phyloP scores from a whole-genome alignment of 1,284 basidiomycete species.

The Fistulina hepatica region DNA sequence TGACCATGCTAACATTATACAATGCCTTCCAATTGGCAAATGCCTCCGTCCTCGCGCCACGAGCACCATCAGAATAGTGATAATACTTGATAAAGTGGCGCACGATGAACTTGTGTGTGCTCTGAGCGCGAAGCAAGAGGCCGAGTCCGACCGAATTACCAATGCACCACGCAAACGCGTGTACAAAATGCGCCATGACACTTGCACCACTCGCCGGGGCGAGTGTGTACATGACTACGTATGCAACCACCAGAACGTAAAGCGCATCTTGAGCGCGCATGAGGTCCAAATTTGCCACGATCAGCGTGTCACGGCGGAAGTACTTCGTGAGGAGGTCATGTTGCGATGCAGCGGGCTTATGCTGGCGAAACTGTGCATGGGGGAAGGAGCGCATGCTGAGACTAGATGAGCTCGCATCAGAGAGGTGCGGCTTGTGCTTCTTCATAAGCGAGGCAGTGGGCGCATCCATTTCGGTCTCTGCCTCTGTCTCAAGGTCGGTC shows the following conservation, averaged over 20 bases:
- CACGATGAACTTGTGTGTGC: constrained; percentile 81
- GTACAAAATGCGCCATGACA: constrained; percentile 63
- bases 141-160: constrained; percentile 90
- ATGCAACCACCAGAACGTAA: constrained; percentile 31
- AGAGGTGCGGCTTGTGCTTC: constrained; percentile 21
- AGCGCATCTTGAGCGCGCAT: constrained; percentile 34
- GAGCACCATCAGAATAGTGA: constrained; percentile 59
- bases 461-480: constrained; percentile 40
- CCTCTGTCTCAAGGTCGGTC: constrained; percentile 57
- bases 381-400: constrained; percentile 8
- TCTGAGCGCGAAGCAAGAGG: constrained; percentile 73
- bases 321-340: constrained; percentile 88
- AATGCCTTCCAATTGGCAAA: constrained; percentile 92
- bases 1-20: constrained; percentile 88
- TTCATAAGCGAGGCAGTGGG: constrained; percentile 18
- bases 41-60: constrained; percentile 77
- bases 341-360: constrained; percentile 41
- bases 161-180: constrained; percentile 79
- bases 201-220: constrained; percentile 26
- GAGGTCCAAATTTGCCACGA: constrained; percentile 76
- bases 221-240: constrained; percentile 28
- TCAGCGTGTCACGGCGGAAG: constrained; percentile 81
- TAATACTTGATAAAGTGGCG: constrained; percentile 91
- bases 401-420: constrained; percentile 22
- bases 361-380: no score